Evolutionary conservation across 345 rosid species (phyloP).

Genomic region (Camelina sativa): DNA sequence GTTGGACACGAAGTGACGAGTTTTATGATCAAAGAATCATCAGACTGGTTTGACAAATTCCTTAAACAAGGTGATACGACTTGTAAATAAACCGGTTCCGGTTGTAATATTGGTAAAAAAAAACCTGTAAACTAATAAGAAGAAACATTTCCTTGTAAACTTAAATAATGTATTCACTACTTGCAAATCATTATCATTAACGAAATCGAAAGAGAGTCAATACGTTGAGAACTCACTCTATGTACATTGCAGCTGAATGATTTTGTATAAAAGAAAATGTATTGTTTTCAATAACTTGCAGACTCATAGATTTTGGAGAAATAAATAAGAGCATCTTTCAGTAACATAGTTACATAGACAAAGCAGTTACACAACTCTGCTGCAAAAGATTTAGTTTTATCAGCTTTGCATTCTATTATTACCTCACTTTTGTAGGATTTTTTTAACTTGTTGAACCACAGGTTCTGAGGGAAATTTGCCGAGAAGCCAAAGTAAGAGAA

Average conservation of each 20-base stretch:
- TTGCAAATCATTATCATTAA: no score
- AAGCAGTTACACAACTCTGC: conserved; percentile 5
- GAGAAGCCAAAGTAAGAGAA: conserved; percentile 73
- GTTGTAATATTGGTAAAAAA: background rate
- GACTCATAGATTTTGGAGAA: background rate
- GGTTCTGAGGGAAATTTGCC: conserved; percentile 65
- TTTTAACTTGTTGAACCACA: conserved; percentile 42
- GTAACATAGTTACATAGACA: conserved; percentile 17
- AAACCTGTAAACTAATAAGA: background rate
- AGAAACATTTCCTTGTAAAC: no score
- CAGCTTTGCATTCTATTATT: conserved; percentile 5
- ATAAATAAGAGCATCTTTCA: background rate
- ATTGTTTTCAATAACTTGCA: background rate
- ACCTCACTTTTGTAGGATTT: conserved; percentile 38
- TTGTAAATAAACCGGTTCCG: no score
- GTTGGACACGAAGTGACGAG: conserved; percentile 71
- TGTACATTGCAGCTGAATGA: conserved; percentile 33
- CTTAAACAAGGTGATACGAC: conserved; percentile 42
- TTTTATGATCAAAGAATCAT: conserved; percentile 75
- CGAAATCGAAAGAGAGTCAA: no score
- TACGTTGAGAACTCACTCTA: conserved; percentile 30
- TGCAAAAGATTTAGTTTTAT: conserved; percentile 14
- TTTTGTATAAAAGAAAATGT: conserved; percentile 1
- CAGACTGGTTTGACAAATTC: conserved; percentile 75
- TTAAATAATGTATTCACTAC: no score